Conservation (phyloP, 2,329 filamentous ascomycete genomes). For the Colletotrichum sp. region DNA sequence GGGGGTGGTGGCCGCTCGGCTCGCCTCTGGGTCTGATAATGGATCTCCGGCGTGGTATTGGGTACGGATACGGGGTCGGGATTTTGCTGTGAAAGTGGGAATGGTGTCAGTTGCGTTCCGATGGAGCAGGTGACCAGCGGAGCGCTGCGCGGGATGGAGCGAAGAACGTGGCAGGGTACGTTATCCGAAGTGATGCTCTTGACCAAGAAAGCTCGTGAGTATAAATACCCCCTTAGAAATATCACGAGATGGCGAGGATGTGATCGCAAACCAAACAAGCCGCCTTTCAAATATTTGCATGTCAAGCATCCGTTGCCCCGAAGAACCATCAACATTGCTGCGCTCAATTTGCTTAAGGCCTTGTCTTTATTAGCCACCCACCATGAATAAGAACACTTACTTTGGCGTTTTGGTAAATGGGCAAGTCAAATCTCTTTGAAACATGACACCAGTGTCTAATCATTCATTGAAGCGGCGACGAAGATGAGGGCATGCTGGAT, state of each 20-base stretch:
- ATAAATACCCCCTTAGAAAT: neutral
- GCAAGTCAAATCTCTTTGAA: no score
- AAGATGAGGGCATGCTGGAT: no score
- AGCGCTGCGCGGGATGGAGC: neutral
- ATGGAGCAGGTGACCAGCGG: neutral
- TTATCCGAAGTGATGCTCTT: neutral
- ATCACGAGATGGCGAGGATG: neutral
- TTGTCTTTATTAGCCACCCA: no score
- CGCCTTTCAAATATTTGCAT: no score
- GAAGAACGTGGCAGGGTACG: neutral
- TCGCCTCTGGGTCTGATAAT: neutral
- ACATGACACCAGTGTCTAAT: no score
- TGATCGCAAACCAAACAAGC: neutral
- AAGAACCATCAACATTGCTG: no score
- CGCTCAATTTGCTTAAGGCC: no score
- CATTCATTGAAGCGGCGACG: no score
- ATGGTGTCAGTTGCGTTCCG: neutral
- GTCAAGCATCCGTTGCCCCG: no score
- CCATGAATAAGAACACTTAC: no score
- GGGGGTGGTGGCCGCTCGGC: neutral
- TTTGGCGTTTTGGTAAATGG: no score
- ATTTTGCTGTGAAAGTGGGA: neutral
- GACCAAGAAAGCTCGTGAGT: neutral
- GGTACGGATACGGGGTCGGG: neutral
- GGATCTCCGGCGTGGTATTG: neutral